Evolutionary conservation across 805 yeast genomes (phyloP).

Genomic region (Gaillardinia entomophila): DNA sequence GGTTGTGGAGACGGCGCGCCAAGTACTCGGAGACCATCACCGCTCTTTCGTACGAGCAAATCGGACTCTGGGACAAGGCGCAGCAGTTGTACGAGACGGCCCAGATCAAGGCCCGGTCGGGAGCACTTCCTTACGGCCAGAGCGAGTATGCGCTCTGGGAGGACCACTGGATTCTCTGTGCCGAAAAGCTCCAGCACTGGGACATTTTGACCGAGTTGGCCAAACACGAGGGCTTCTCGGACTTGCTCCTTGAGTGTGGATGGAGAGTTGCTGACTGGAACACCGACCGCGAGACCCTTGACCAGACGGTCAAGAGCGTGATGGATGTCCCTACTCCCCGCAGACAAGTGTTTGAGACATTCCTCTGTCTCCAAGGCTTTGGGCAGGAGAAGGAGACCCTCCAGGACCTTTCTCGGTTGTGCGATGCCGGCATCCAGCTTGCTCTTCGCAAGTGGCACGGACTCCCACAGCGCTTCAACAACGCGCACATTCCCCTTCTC

Average conservation of each 20-base stretch:
- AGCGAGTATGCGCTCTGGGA: conserved; percentile 96
- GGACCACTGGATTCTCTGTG: conserved; percentile 96
- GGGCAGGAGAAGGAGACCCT: conserved; percentile 86
- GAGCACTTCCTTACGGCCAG: conserved; percentile 91
- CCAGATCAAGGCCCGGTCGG: conserved; percentile 92
- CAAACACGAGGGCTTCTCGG: conserved; percentile 96
- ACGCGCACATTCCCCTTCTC: conserved; percentile 82
- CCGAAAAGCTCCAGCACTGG: conserved; percentile 97
- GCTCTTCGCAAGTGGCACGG: conserved; percentile 92
- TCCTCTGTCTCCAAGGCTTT: conserved; percentile 85
- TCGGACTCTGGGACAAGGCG: conserved; percentile 93
- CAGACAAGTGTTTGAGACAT: conserved; percentile 92
- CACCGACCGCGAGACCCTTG: conserved; percentile 88
- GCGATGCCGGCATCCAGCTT: conserved; percentile 95
- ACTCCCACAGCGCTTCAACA: conserved; percentile 68
- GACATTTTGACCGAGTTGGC: conserved; percentile 94
- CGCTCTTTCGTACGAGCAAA: conserved; percentile 90
- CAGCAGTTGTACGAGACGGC: conserved; percentile 93
- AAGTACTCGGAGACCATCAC: conserved; percentile 90
- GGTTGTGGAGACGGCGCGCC: conserved; percentile 95
- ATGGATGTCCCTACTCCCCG: conserved; percentile 99
- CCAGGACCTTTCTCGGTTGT: conserved; percentile 75
- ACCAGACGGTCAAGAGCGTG: conserved; percentile 88
- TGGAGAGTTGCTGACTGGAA: conserved; percentile 99
- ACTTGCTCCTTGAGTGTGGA: conserved; percentile 92